Base-by-base conservation (phyloP, 163 green algal genomes). In the Chlamydomonas reinhardtii region DNA sequence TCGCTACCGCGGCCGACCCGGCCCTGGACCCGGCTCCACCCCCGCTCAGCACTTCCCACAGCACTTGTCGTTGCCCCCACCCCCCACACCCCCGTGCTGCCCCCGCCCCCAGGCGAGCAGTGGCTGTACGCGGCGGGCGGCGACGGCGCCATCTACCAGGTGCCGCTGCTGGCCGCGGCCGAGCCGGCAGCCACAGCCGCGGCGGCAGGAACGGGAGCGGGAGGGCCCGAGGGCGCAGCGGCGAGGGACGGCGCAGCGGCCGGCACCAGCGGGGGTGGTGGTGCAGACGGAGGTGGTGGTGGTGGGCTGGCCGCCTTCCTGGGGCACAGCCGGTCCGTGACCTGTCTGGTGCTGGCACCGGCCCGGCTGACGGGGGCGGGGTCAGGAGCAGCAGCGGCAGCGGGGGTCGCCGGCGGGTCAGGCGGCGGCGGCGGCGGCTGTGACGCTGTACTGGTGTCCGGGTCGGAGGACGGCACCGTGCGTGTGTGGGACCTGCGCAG, bases 401-500 rank as follows among this genome's bases (percentile, higher is more conserved):
- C 48, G 48, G 70, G 70, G 11, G 70, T 35, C 34, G 35, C 35
- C 16, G 11, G 65, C 48, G 48, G 61, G 31, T n/a, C 39, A 83
- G 4, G 37, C 16, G 54, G 34, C 19, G 48, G 59, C 59, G 2
- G 59, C 59, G 59, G 59, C 59, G 59, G 22, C 22, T 73, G 88
- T 69, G 86, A 81, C 0, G 87, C 90, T 34, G 56, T 83, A 31
- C 73, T 93, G 31, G 82, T 92, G 22, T 93, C 91, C 90, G 94
- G 94, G 19, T 94, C 84, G 35, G 93, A 96, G 39, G 95, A 98
- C 56, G 90, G 92, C n/a, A 93, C 61, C 0, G 94, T 94, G 27
- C 80, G 91, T 4, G 82, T 96, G 17, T 98, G 95, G 95, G 95
- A 98, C 70, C 73, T 95, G 61, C 85, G 89, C 76, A 96, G 89